Percentiles rank a stretch among this genome's conserved stretches.
These are phyloP conservation scores for Phaffia rhodozyma DNA, from an alignment of 1,284 basidiomycete species.

Conservation along the genomic window DNA sequence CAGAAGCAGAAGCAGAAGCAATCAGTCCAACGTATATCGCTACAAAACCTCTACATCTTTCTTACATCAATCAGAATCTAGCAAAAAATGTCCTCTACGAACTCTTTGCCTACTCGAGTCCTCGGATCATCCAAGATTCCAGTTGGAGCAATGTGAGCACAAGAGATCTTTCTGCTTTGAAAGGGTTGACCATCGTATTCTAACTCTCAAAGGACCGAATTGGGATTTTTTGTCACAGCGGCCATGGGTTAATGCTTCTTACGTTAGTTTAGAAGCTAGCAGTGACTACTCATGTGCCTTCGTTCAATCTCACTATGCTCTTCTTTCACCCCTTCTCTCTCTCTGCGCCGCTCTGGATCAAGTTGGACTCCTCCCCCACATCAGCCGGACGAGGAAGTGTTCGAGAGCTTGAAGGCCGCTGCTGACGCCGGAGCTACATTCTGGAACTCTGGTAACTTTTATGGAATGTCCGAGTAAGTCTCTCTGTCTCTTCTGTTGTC, in stretches of 20 bases:
- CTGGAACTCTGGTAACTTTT: slow-evolving; percentile 29
- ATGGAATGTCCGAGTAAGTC: slow-evolving; percentile 2
- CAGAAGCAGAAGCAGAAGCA: no score
- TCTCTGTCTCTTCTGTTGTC: slow-evolving; percentile 32
- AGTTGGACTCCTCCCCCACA: slow-evolving; percentile 24
- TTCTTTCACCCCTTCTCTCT: not conserved
- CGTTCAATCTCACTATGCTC: not conserved
- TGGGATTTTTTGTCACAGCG: slow-evolving; percentile 5
- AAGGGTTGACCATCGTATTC: not conserved
- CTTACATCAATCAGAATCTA: not conserved
- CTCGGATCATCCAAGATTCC: slow-evolving; percentile 18
- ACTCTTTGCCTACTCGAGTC: slow-evolving; percentile 16
- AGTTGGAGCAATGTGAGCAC: slow-evolving; percentile 21
- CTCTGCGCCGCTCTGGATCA: not conserved
- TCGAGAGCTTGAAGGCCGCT: slow-evolving; percentile 49
- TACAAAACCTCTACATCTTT: no score
- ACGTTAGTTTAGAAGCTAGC: slow-evolving; percentile 33
- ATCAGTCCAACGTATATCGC: no score
- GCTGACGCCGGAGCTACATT: slow-evolving; percentile 45
- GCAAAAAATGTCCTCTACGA: slow-evolving; percentile 14
- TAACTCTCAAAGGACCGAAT: not conserved
- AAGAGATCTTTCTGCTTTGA: not conserved
- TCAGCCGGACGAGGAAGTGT: slow-evolving; percentile 45
- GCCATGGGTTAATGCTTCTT: slow-evolving; percentile 48
- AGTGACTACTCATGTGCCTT: not conserved